Percentiles rank a stretch among this genome's conserved stretches.
These are phyloP conservation scores for Drechslerella coelobrocha DNA, from an alignment of 2,329 filamentous ascomycete species.

Conservation along the genomic window DNA sequence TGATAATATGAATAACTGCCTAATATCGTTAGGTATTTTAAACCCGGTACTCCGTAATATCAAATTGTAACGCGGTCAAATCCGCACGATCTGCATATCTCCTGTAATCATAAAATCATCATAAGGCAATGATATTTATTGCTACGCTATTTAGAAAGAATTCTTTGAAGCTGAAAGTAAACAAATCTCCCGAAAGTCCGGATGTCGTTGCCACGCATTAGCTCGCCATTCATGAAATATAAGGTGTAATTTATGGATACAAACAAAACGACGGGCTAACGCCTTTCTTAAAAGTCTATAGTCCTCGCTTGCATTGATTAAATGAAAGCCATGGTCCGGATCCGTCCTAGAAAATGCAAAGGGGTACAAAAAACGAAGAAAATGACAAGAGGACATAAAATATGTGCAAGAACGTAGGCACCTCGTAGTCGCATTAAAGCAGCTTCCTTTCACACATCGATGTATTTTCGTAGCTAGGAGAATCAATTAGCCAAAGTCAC, in stretches of 20 bases:
- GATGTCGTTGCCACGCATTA: not conserved
- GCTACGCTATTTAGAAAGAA: no score
- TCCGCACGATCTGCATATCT: no score
- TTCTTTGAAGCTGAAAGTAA: no score
- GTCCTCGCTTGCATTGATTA: constrained; percentile 2
- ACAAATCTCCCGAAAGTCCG: no score
- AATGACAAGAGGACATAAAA: constrained; percentile 3
- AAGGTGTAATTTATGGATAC: no score
- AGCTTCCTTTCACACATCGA: constrained; percentile 23
- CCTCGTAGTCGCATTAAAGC: not conserved
- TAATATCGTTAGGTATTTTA: no score
- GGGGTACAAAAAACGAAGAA: constrained; percentile 5
- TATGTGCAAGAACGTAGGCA: constrained; percentile 49
- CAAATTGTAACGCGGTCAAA: no score
- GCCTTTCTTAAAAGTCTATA: constrained; percentile 33
- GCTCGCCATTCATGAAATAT: not conserved
- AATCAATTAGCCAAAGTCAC: not conserved
- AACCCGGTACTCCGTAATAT: no score
- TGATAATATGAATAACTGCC: no score
- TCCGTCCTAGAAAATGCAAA: constrained; percentile 22
- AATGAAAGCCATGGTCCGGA: constrained; percentile 11
- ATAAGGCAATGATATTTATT: no score
- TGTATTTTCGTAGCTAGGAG: constrained; percentile 46
- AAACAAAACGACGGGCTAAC: constrained; percentile 19
- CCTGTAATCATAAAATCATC: no score